phyloP scores from a whole-genome alignment of 345 rosid species.

The Excoecaria agallocha region DNA sequence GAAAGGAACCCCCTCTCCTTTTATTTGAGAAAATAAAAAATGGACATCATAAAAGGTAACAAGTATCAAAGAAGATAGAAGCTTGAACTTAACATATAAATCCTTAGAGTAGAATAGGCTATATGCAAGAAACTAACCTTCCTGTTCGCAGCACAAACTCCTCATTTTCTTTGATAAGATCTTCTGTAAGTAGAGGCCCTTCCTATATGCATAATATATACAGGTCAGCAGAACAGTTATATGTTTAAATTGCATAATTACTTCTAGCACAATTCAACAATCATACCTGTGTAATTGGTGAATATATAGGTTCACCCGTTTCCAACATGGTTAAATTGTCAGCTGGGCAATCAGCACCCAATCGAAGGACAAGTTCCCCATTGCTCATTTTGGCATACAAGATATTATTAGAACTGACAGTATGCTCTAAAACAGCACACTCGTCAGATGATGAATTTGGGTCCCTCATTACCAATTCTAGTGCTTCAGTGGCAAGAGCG shows the following conservation, averaged over 20 bases:
- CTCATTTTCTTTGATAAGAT: slow-evolving; percentile 92
- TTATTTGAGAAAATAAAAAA: neutral
- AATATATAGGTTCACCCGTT: slow-evolving; percentile 84
- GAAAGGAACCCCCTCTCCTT: neutral
- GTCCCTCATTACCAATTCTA: slow-evolving; percentile 64
- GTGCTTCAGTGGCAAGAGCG: slow-evolving; percentile 55
- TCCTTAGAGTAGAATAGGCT: neutral
- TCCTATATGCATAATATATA: slow-evolving; percentile 52
- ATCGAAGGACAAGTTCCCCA: slow-evolving; percentile 75
- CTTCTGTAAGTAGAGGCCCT: slow-evolving; percentile 91
- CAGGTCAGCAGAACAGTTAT: slow-evolving; percentile 17
- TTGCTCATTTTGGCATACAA: slow-evolving; percentile 57
- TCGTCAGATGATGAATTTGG: slow-evolving; percentile 44
- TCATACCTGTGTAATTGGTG: slow-evolving; percentile 82
- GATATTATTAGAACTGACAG: slow-evolving; percentile 33
- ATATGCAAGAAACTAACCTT: slow-evolving; percentile 52
- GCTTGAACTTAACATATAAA: slow-evolving; percentile 5
- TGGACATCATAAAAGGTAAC: neutral
- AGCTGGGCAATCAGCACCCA: slow-evolving; percentile 54
- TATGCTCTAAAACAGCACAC: slow-evolving; percentile 29
- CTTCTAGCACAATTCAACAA: slow-evolving; percentile 20
- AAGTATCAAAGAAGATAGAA: neutral
- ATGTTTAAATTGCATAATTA: slow-evolving; percentile 5
- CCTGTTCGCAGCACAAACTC: slow-evolving; percentile 94
- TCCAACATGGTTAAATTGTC: slow-evolving; percentile 76